Evolutionary conservation across 371 early-diverging fungal genomes (phyloP).

Genomic region (Ecytonucleospora hepatopenaei): DNA sequence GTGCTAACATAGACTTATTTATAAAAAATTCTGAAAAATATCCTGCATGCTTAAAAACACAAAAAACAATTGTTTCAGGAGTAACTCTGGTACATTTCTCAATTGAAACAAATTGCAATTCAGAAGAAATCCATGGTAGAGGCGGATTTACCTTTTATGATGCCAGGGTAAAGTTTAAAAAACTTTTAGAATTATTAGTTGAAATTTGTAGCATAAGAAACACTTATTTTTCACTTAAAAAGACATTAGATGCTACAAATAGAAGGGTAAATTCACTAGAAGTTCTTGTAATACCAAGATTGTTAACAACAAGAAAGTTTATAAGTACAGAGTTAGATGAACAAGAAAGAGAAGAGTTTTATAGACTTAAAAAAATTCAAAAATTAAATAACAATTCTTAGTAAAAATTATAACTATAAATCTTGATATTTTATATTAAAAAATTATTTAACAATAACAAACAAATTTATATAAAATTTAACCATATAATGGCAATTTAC

Average conservation of each 20-base stretch:
- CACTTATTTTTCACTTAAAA: constrained; percentile 84
- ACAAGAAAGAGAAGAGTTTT: constrained; percentile 98
- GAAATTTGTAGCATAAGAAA: constrained; percentile 76
- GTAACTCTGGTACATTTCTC: constrained; percentile 33
- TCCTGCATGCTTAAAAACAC: constrained; percentile 23
- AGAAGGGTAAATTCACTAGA: constrained; percentile 97
- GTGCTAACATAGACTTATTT: constrained; percentile 69
- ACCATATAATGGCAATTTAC: constrained; percentile 48
- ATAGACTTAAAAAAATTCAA: constrained; percentile 60
- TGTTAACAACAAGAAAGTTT: constrained; percentile 90
- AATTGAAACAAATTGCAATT: constrained; percentile 15
- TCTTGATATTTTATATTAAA: background rate
- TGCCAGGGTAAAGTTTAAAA: constrained; percentile 78
- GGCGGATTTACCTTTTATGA: constrained; percentile 87
- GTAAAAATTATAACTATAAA: background rate
- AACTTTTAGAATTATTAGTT: constrained; percentile 76
- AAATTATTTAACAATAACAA: background rate
- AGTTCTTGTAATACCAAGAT: constrained; percentile 86
- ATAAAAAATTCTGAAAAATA: constrained; percentile 37
- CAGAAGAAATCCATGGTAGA: constrained; percentile 73
- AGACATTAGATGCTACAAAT: constrained; percentile 92
- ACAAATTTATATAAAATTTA: constrained; percentile 19
- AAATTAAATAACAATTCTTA: constrained; percentile 29
- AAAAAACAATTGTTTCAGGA: constrained; percentile 39
- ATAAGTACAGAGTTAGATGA: constrained; percentile 95